These are phyloP conservation scores for Xerocomellus amylosporus DNA, from an alignment of 768 basidiomycete species.

Conservation along the genomic window DNA sequence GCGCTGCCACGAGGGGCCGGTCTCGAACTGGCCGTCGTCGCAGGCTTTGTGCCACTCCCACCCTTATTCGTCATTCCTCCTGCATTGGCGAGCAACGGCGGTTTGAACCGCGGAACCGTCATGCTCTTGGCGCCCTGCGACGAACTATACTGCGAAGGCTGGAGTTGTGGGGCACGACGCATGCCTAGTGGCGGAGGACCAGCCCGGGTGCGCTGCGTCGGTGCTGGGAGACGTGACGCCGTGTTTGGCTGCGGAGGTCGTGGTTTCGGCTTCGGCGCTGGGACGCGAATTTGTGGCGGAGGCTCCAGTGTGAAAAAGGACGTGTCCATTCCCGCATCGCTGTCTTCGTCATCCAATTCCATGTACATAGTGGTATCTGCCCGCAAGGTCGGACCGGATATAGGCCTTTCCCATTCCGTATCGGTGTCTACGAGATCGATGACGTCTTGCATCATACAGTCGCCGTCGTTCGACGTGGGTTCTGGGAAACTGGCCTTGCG, in stretches of 20 bases:
- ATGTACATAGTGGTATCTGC: conserved; percentile 12
- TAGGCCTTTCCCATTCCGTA: conserved; percentile 11
- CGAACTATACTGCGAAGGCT: conserved; percentile 18
- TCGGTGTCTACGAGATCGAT: conserved; percentile 25
- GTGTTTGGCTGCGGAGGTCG: neutral
- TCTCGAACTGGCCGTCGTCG: neutral
- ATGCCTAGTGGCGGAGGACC: conserved; percentile 30
- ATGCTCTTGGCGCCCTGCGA: conserved; percentile 20
- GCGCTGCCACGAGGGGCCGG: neutral
- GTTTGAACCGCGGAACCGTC: conserved; percentile 27
- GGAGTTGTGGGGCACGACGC: conserved; percentile 22
- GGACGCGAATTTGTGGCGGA: neutral
- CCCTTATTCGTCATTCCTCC: neutral
- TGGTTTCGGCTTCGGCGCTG: neutral
- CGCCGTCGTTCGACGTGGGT: neutral
- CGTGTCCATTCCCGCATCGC: conserved; percentile 16
- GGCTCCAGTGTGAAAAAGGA: conserved; percentile 15
- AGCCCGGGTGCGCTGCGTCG: conserved; percentile 13
- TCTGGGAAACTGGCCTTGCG: neutral
- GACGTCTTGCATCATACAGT: conserved; percentile 15
- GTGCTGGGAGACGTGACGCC: neutral
- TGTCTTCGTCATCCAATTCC: conserved; percentile 16
- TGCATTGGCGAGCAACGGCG: conserved; percentile 20
- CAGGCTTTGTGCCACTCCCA: neutral
- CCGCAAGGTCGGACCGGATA: neutral